Conservation (phyloP, 1,284 basidiomycete species). For the Ganoderma sp. region DNA sequence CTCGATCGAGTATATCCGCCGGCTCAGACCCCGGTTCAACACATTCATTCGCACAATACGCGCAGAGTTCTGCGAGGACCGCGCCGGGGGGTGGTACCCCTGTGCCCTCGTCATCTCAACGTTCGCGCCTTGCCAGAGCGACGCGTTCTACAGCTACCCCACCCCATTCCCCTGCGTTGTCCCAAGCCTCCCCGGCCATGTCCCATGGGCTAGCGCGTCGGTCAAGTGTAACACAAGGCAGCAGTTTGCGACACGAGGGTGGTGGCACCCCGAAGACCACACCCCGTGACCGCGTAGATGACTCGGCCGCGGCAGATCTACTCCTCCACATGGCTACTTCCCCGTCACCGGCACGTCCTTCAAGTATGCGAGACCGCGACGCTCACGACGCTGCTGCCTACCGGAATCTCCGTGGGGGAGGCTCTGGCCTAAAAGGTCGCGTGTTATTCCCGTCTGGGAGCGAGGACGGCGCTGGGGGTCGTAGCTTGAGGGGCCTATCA, state of each 20-base stretch:
- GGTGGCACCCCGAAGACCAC: constrained; percentile 38
- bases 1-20: constrained; percentile 71
- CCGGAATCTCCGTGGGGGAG: constrained; percentile 54
- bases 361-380: constrained; percentile 51
- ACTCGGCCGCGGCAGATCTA: constrained; percentile 79
- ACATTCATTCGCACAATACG: constrained; percentile 63
- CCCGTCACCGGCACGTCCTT: constrained; percentile 73
- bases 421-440: constrained; percentile 62
- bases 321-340: constrained; percentile 83
- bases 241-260: constrained; percentile 33
- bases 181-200: constrained; percentile 27
- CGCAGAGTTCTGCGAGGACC: constrained; percentile 65
- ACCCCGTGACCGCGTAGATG: constrained; percentile 42
- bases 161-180: constrained; percentile 31
- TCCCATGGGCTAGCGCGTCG: constrained; percentile 29
- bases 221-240: constrained; percentile 31
- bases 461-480: constrained; percentile 35
- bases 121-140: constrained; percentile 39
- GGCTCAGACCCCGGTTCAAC: constrained; percentile 54
- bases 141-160: constrained; percentile 43
- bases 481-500: constrained; percentile 33
- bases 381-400: constrained; percentile 59
- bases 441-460: constrained; percentile 62
- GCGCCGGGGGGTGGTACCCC: constrained; percentile 42
- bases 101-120: constrained; percentile 39